phyloP scores from a whole-genome alignment of 1,284 basidiomycete genomes.

The Peniophora sp. region DNA sequence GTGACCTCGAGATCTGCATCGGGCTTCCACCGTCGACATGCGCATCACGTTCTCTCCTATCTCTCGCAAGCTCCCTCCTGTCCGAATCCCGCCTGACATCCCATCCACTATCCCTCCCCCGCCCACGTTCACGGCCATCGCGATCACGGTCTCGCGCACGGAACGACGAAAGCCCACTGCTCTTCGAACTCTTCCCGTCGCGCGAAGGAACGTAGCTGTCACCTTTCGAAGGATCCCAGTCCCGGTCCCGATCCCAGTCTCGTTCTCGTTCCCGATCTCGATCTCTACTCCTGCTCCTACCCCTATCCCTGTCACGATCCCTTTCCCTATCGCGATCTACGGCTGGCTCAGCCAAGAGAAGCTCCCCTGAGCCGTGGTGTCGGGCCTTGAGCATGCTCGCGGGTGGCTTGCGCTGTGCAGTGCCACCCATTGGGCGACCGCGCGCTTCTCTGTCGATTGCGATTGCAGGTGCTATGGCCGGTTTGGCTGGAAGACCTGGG shows the following conservation, averaged over 20 bases:
- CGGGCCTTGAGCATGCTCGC: slow-evolving; percentile 18
- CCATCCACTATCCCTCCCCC: background rate
- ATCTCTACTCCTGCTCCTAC: no score
- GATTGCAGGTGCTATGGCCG: slow-evolving; percentile 4
- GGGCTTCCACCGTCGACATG: slow-evolving; percentile 11
- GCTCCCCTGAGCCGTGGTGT: slow-evolving; percentile 10
- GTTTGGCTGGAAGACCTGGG: slow-evolving; percentile 11
- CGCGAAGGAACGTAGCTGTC: no score
- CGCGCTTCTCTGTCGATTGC: slow-evolving; percentile 3
- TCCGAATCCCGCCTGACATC: background rate
- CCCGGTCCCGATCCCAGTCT: background rate
- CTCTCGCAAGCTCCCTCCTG: background rate
- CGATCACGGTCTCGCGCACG: no score
- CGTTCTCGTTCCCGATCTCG: slow-evolving; percentile 2
- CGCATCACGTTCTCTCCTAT: slow-evolving; percentile 1
- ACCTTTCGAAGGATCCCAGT: background rate
- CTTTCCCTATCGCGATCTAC: no score
- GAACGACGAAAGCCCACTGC: no score
- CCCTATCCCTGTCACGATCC: background rate
- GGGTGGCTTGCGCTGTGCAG: slow-evolving; percentile 16
- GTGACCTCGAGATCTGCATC: slow-evolving; percentile 30
- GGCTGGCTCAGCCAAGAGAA: slow-evolving; percentile 12
- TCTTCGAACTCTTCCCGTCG: no score
- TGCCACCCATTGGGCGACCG: slow-evolving; percentile 11
- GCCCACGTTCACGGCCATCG: no score